Evolutionary conservation across 2,329 filamentous ascomycete genomes (phyloP).

Genomic region (Alternaria novae-zelandiae): DNA sequence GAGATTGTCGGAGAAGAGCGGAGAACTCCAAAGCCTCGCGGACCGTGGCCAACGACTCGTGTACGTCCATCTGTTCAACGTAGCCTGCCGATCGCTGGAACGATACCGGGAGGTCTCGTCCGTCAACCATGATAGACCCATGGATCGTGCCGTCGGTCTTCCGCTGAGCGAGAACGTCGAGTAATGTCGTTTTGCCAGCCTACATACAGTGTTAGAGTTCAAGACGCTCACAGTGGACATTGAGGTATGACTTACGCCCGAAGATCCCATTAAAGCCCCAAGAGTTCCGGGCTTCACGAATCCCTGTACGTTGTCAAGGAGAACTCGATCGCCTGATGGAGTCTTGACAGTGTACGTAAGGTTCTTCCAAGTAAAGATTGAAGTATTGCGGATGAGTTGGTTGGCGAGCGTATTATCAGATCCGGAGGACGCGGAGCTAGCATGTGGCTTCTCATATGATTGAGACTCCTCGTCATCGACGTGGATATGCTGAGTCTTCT

Average conservation of each 20-base stretch:
- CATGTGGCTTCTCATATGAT: slow-evolving; percentile 14
- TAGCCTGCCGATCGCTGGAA: slow-evolving; percentile 78
- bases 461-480: slow-evolving; percentile 59
- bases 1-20: slow-evolving; percentile 64
- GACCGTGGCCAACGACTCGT: slow-evolving; percentile 63
- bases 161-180: slow-evolving; percentile 65
- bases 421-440: not conserved
- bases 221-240: not conserved
- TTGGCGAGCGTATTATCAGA: slow-evolving; percentile 27
- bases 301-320: slow-evolving; percentile 60
- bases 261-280: slow-evolving; percentile 47
- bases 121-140: slow-evolving; percentile 80
- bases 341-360: slow-evolving; percentile 64
- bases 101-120: slow-evolving; percentile 71
- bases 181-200: slow-evolving; percentile 41
- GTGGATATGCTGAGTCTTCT: slow-evolving; percentile 21
- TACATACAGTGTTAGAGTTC: not conserved
- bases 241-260: slow-evolving; percentile 18
- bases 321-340: slow-evolving; percentile 42
- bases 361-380: slow-evolving; percentile 70
- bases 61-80: slow-evolving; percentile 64
- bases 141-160: slow-evolving; percentile 82
- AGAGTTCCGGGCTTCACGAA: slow-evolving; percentile 62
- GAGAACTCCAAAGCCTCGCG: slow-evolving; percentile 67
- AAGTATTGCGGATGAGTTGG: slow-evolving; percentile 66